Base-by-base conservation (phyloP, 2,329 filamentous ascomycete species). In the Aspergillus fructus region DNA sequence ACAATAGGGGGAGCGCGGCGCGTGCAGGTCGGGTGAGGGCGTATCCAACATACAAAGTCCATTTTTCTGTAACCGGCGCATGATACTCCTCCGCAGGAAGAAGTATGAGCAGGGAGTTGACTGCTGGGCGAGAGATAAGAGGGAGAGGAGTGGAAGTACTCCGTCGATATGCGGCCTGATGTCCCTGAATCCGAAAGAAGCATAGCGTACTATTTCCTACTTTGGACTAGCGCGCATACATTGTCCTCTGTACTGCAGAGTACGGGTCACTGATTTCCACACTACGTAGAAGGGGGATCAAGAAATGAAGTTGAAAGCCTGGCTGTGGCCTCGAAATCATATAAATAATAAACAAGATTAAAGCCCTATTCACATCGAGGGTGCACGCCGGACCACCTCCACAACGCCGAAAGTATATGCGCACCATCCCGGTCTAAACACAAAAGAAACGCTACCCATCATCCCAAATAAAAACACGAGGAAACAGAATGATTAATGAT, bases 1-100 rank as follows among this genome's bases (percentile, higher is more conserved):
- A 47, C 17, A 37, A 37, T 15, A n/a, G 34, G 34, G 17, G 43
- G 40, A 34, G 54, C 55, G 55, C 49, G 8, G 42, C 23, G 17
- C 37, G 21, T 30, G 19, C 33, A 48, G 48, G 23, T 40, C n/a
- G 17, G 37, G 24, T 30, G 41, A 33, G 41, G 24, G 45, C 19
- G 39, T 43, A 17, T 24, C n/a, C 17, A 49, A 73, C 77, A 46
- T 72, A 79, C 77, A 71, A 79, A 76, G 67, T 79, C 76, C 77
- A 79, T 77, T 60, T 51, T 75, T 64, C 60, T 63, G 56, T 51
- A 54, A 50, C 43, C 59, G 62, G 67, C 64, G 68, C 72, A 73
- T 74, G 65, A 60, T 71, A 66, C 61, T 63, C 57, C 62, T 54
- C 51, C 42, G 34, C 57, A 43, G 23, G 46, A 55, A 60, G 59